Conservation (phyloP, 352 stramenopile genomes). For the Phytophthora pluvialis region DNA sequence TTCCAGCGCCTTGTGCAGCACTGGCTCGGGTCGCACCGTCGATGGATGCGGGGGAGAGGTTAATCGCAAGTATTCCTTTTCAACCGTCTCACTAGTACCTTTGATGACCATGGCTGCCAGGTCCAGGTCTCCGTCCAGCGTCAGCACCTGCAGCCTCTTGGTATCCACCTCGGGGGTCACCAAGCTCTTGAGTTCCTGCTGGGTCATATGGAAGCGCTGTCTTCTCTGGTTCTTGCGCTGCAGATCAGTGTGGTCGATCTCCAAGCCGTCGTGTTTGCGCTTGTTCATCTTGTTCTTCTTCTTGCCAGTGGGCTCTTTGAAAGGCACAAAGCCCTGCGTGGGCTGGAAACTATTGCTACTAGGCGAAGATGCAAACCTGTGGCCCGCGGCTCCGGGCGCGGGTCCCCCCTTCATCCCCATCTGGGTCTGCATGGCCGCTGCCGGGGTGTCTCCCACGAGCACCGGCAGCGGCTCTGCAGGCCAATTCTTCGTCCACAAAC, state of each 20-base stretch:
- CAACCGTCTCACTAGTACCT: constrained; percentile 94
- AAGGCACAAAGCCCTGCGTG: constrained; percentile 51
- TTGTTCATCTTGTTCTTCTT: constrained; percentile 73
- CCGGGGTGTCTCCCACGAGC: constrained; percentile 56
- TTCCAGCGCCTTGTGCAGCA: constrained; percentile 91
- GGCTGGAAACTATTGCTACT: constrained; percentile 36
- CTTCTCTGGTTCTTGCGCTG: constrained; percentile 78
- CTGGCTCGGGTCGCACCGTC: constrained; percentile 93
- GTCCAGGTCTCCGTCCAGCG: constrained; percentile 79
- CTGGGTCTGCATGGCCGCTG: constrained; percentile 33
- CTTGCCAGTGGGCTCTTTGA: constrained; percentile 54
- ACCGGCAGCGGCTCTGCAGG: constrained; percentile 70
- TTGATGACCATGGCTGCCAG: constrained; percentile 92
- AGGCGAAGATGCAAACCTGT: constrained; percentile 31
- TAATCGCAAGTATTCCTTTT: constrained; percentile 99
- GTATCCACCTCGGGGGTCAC: constrained; percentile 73
- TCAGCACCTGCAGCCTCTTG: constrained; percentile 79
- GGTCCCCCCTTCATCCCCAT: constrained; percentile 23
- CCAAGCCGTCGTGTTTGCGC: constrained; percentile 60
- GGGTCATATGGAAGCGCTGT: constrained; percentile 81
- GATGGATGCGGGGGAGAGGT: constrained; percentile 95
- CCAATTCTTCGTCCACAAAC: constrained; percentile 90
- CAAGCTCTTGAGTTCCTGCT: constrained; percentile 64
- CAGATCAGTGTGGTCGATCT: constrained; percentile 50
- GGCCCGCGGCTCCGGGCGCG: constrained; percentile 13